Base-by-base conservation (phyloP, 257 asterid species). In the Nicotiana otophora region DNA sequence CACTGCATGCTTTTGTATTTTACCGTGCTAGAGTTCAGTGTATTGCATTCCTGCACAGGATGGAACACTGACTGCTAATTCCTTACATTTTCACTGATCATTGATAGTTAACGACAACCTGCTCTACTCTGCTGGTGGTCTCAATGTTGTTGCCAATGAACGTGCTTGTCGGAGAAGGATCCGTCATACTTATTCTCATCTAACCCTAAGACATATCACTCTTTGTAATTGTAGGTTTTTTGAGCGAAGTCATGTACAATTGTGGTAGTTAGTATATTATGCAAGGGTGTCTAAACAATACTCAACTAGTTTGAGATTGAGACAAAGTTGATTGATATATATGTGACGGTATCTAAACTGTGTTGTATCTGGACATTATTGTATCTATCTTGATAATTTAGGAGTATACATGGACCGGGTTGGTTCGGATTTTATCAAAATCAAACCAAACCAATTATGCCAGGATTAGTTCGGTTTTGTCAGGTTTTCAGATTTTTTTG, bases 141-240 rank as follows among this genome's bases (percentile, higher is more conserved):
- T 23, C 48, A 65, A 67, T 16, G 87, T 31, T 54, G 78, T 51
- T 28, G 67, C 57, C 46, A 68, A 46, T n/a, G 77, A 57, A 77
- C 77, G 51, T 72, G 70, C 61, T 61, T 36, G 9, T 46, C 67
- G 88, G 85, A 81, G 81, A 54, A 86, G 76, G 30, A 75, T 80
- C 76, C 78, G 66, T 81, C 78, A 66, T 70, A 33, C 58, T 64
- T 20, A 42, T 48, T 64, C 51, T 54, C 61, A 39, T 72, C 78
- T 81, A 81, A 81, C 83, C 72, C 39, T 16, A 66, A 5, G 31
- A 31, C 78, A 30, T 51, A 65, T 51, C 10, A 19, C 53, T 34
- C 83, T 62, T 69, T 81, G 83, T 81, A 66, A 66, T 53, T 81
- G 57, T 81, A 81, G 78, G 17, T 58, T 63, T 64, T 19, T 19